Base-by-base conservation (phyloP, 148 eudicot genomes). In the Amaranthus hypochondriacus region DNA sequence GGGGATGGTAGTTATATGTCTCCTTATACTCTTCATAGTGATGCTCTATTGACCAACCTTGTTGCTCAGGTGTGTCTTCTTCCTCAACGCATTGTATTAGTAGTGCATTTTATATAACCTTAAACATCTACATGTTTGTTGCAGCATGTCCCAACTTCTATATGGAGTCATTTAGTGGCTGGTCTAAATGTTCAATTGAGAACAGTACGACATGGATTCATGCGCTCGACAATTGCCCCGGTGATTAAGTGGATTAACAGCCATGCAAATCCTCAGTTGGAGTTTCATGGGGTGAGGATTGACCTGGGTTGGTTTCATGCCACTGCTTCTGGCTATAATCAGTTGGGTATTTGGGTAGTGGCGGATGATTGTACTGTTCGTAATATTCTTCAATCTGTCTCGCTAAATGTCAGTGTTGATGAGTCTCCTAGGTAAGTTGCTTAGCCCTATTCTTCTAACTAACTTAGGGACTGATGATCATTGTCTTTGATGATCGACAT, bases 1-100 rank as follows among this genome's bases (percentile, higher is more conserved):
- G 97, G 97, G 66, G 86, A 89, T 85, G 97, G 97, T 83, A 87
- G 91, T 82, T 91, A 91, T 69, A 91, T 91, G 97, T 82, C 97
- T 71, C 93, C 97, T 18, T 91, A 91, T 80, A 84, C 75, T 83
- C 86, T 91, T 75, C 86, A 91, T 49, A 89, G 89, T 75, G 97
- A 91, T 78, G 60, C 78, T 64, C 68, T 86, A 77, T 70, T 91
- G 83, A 89, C 86, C 43, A 91, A 86, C 80, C 90, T 91, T 60
- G 79, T 91, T 61, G 93, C 86, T 75, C 97, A 91, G 97, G 97
- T 91, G 68, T 78, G 62, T 77, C 57, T 13, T 21, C 48, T 43
- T 21, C 71, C 46, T 51, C n/a, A 5, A 54, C 64, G 7, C 63
- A 4, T n/a, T 48, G 18, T 28, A 60, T 12, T 21, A 62, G 48